Conservation (phyloP, 768 basidiomycete genomes). For the Panaeolus papilionaceus region DNA sequence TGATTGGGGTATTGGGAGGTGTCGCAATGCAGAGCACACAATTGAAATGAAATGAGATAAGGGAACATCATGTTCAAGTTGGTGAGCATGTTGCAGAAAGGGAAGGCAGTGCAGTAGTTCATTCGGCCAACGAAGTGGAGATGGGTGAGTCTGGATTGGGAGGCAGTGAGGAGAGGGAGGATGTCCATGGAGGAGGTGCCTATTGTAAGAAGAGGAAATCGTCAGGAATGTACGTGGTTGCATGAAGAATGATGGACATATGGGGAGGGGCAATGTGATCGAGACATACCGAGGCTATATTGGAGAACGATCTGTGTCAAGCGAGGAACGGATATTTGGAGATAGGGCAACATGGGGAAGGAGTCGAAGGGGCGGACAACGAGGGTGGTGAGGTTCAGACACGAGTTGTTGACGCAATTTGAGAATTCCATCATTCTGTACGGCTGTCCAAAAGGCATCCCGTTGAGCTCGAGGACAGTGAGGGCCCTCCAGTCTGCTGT, state of each 20-base stretch:
- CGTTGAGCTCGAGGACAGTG: neutral
- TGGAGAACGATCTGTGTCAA: neutral
- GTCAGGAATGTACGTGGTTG: neutral
- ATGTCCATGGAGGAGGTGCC: neutral
- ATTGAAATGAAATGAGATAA: neutral
- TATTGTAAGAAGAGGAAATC: neutral
- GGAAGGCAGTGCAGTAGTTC: neutral
- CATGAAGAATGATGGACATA: neutral
- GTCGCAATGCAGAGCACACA: constrained; percentile 2
- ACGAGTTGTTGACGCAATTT: neutral
- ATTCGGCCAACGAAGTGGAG: constrained; percentile 4
- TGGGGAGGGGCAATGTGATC: neutral
- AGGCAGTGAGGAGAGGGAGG: neutral
- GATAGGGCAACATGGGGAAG: neutral
- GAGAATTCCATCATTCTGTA: neutral
- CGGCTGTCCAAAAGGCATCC: neutral
- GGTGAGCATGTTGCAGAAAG: neutral
- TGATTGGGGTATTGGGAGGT: neutral
- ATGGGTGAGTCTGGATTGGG: neutral
- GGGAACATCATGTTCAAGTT: constrained; percentile 5
- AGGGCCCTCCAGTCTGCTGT: neutral
- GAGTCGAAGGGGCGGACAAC: neutral
- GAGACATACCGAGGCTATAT: neutral
- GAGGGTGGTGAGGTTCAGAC: neutral
- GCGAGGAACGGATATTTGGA: neutral